Evolutionary conservation across 148 eudicot genomes (phyloP).

Genomic region (Camellia granthamiana): DNA sequence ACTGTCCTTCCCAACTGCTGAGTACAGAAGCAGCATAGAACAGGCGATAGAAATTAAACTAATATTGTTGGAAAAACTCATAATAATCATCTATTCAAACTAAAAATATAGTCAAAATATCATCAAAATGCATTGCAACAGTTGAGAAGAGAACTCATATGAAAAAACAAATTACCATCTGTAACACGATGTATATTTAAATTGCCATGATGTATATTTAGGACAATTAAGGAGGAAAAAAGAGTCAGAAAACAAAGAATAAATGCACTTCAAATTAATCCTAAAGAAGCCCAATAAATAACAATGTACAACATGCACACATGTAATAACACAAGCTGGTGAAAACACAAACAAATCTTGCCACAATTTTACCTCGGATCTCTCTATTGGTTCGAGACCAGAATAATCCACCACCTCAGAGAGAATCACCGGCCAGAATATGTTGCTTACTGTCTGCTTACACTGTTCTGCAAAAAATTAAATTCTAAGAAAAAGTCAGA

Average conservation of each 20-base stretch:
- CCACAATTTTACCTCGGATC: not conserved
- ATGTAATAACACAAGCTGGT: not conserved
- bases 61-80: too few relatives aligned
- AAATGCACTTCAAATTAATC: not conserved
- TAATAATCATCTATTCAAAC: too few relatives aligned
- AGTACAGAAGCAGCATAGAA: too few relatives aligned
- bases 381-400: not conserved
- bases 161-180: not conserved
- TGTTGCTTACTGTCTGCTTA: not conserved
- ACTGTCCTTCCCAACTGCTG: too few relatives aligned
- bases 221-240: not conserved
- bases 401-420: not conserved
- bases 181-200: too few relatives aligned
- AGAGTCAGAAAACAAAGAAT: not conserved
- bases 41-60: too few relatives aligned
- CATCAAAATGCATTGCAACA: not conserved
- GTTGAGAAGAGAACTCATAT: not conserved
- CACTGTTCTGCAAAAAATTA: not conserved
- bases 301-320: constrained; percentile 7
- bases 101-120: too few relatives aligned
- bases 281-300: not conserved
- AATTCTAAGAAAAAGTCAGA: not conserved
- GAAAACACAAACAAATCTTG: too few relatives aligned
- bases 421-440: not conserved
- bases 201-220: not conserved